A percentile compares a stretch with the other conserved stretches of the same genome.
Evolutionary conservation across 1,284 basidiomycete genomes (phyloP).

Genomic region (Schizopora paradoxa): DNA sequence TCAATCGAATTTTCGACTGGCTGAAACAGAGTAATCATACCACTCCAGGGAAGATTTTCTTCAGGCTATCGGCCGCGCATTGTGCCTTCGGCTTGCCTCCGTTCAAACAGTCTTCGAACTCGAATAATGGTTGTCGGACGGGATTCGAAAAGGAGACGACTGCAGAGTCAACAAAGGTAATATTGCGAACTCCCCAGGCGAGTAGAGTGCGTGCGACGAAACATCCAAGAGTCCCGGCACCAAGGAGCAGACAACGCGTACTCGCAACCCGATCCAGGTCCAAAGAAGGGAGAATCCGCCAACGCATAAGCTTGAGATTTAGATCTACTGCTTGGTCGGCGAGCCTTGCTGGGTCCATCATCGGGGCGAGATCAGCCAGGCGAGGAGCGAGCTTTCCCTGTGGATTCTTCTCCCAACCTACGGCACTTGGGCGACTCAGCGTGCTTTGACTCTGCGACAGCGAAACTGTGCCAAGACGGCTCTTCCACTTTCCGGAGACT

Average conservation of each 20-base stretch:
- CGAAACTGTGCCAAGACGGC: conserved; percentile 51
- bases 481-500: conserved; percentile 45
- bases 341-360: conserved; percentile 92
- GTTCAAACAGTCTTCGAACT: conserved; percentile 90
- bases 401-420: conserved; percentile 94
- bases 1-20: conserved; percentile 8
- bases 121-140: conserved; percentile 93
- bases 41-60: conserved; percentile 88
- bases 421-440: conserved; percentile 50
- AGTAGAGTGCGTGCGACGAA: conserved; percentile 89
- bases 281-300: conserved; percentile 89
- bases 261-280: conserved; percentile 82
- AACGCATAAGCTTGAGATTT: conserved; percentile 97
- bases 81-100: conserved; percentile 93
- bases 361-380: conserved; percentile 87
- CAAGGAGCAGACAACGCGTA: conserved; percentile 82
- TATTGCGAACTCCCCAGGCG: conserved; percentile 93
- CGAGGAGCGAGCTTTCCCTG: conserved; percentile 82
- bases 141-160: conserved; percentile 96
- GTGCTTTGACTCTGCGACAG: conserved; percentile 16
- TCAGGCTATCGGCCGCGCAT: conserved; percentile 84
- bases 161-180: conserved; percentile 89
- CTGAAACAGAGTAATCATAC: conserved; percentile 41
- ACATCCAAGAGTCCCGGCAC: conserved; percentile 95
- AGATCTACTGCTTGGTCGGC: conserved; percentile 96